Percentiles rank a stretch among this genome's conserved stretches.
phyloP scores from a whole-genome alignment of 2,329 filamentous ascomycete species.

The Harringtonia aguacate region DNA sequence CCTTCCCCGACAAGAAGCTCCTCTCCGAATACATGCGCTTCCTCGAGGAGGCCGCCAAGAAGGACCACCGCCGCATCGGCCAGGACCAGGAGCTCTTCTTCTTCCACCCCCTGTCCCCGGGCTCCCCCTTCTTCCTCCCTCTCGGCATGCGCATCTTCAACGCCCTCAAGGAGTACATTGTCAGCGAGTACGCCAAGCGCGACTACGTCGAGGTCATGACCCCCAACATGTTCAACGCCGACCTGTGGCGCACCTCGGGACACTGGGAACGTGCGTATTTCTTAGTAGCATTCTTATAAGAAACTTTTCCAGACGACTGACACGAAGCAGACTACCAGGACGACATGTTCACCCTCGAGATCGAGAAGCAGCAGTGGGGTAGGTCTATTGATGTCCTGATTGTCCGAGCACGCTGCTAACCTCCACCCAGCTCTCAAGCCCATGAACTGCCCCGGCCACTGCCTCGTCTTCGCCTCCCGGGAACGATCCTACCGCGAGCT shows the following conservation, averaged over 20 bases:
- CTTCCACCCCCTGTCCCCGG: constrained; percentile 89
- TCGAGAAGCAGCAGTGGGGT: constrained; percentile 57
- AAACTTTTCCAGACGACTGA: constrained; percentile 5
- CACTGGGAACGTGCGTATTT: constrained; percentile 62
- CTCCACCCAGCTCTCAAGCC: constrained; percentile 37
- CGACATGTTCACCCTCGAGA: constrained; percentile 70
- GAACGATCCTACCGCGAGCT: constrained; percentile 68
- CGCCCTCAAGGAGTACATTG: constrained; percentile 55
- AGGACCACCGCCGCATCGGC: constrained; percentile 88
- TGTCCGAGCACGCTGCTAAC: background rate
- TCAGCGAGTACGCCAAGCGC: constrained; percentile 82
- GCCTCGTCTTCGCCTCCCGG: constrained; percentile 67
- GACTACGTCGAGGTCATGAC: constrained; percentile 93
- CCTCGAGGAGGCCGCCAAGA: constrained; percentile 94
- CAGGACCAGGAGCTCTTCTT: constrained; percentile 96
- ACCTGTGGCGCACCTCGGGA: constrained; percentile 88
- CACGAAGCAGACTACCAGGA: constrained; percentile 60
- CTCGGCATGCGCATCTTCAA: constrained; percentile 46
- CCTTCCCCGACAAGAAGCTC: constrained; percentile 89
- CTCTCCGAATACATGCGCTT: constrained; percentile 91
- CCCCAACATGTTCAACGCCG: constrained; percentile 91
- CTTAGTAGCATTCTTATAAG: no score
- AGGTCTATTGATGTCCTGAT: background rate
- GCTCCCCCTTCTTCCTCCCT: constrained; percentile 83
- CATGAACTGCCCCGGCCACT: constrained; percentile 90